Conservation (phyloP, 345 rosid genomes). For the Anacardium occidentale region DNA sequence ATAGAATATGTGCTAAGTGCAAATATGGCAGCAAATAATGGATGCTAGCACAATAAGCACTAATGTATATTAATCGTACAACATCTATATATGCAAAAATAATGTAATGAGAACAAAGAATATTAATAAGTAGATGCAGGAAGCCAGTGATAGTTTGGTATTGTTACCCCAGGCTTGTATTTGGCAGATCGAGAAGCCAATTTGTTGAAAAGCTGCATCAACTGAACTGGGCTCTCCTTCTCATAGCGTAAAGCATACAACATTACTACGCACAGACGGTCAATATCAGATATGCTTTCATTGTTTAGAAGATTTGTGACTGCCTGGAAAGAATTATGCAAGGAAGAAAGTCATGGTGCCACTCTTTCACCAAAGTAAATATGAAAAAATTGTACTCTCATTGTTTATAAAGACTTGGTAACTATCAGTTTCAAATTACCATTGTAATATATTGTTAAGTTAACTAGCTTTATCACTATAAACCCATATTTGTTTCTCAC, state of each 20-base stretch:
- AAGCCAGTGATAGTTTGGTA: conserved; percentile 13
- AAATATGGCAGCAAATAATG: background rate
- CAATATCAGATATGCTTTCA: conserved; percentile 84
- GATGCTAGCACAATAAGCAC: background rate
- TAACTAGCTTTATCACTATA: too few relatives aligned
- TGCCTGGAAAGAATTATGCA: conserved; percentile 57
- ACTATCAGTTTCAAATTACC: conserved; percentile 6
- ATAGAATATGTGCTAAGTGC: background rate
- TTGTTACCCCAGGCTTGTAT: conserved; percentile 91
- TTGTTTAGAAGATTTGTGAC: conserved; percentile 81
- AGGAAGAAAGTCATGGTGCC: conserved; percentile 22
- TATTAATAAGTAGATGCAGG: conserved; percentile 1
- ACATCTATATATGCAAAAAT: background rate
- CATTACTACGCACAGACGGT: conserved; percentile 82
- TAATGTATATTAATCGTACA: background rate
- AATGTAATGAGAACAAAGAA: background rate
- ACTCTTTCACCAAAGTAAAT: background rate
- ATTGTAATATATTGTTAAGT: background rate
- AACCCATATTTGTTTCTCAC: too few relatives aligned
- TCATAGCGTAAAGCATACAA: conserved; percentile 93
- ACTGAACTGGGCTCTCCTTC: conserved; percentile 94
- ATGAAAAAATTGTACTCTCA: too few relatives aligned
- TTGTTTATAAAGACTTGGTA: too few relatives aligned
- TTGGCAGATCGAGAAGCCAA: conserved; percentile 83
- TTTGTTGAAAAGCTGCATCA: conserved; percentile 97